Conservation (phyloP, 129 eudicot species). For the Heracleum sosnowskyi region DNA sequence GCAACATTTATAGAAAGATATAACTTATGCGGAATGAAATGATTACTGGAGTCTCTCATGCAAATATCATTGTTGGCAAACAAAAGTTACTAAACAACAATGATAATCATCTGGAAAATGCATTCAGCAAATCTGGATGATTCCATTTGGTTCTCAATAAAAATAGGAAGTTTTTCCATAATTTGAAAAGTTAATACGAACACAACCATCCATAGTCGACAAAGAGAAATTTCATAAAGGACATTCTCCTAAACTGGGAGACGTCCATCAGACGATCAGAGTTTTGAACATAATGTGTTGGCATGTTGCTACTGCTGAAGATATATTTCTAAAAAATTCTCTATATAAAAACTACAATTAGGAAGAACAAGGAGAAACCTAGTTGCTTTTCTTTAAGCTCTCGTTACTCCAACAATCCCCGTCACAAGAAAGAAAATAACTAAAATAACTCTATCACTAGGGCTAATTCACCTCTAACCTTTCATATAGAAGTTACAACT, state of each 20-base stretch:
- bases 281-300: no score
- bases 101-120: background rate
- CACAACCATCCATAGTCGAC: no score
- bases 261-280: background rate
- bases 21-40: background rate
- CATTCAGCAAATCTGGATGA: background rate
- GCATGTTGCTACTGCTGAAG: background rate
- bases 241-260: background rate
- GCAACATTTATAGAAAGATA: conserved; percentile 4
- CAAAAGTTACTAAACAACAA: background rate
- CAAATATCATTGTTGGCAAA: background rate
- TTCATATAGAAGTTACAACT: background rate
- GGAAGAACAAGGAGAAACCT: background rate
- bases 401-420: background rate
- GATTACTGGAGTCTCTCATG: background rate
- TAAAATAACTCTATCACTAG: no score
- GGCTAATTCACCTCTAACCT: background rate
- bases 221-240: background rate
- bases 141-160: no score
- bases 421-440: background rate
- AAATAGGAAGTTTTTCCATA: no score
- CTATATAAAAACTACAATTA: background rate
- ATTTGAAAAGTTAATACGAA: no score
- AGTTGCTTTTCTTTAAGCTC: background rate
- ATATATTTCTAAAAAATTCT: no score